Evolutionary conservation across 306 rosid species (phyloP), one percentile per base, ranked within the genome.

Genomic region (Geum urbanum): DNA sequence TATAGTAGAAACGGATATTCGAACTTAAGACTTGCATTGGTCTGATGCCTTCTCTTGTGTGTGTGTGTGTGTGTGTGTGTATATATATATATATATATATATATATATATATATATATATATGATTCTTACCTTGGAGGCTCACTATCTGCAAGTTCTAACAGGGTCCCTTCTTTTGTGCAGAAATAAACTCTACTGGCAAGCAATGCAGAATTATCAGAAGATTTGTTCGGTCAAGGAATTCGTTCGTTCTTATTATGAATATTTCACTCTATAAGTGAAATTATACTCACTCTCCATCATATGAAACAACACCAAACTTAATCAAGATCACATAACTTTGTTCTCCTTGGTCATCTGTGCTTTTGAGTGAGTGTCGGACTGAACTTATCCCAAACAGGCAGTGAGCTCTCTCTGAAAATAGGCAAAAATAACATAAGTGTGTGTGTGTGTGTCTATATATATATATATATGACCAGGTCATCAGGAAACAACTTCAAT

Each of bases 141-240:
- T 84, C 94, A 76, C 74, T 52, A 72, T 76, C 88, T 22, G 43
- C 64, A 49, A 92, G 85, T 77, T 92, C 98, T 62, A 90, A 39
- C 27, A 92, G 65, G 46, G 85, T 75, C 76, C 96, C 91, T 56
- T 77, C 84, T 81, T 77, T 84, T 57, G 96, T 85, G 70, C 86
- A 86, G 84, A 92, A 92, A 81, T 92, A 92, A 65, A 83, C 80
- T 81, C 85, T 84, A 81, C 98, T 88, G 84, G 52, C 13, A 54
- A 41, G 39, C 66, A 76, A 80, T 40, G 67, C 60, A 74, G 12
- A 66, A 15, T 20, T 47, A 66, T 49, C 12, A 66, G 68, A 32
- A 72, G 67, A 83, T 72, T 9, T 67, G 14, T 81, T 61, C 41
- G 10, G 39, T 32, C 37, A 74, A 6, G 45, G 54, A 74, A 77